Evolutionary conservation across 148 eudicot species (phyloP).

Genomic region (Vaccinium corymbosum): DNA sequence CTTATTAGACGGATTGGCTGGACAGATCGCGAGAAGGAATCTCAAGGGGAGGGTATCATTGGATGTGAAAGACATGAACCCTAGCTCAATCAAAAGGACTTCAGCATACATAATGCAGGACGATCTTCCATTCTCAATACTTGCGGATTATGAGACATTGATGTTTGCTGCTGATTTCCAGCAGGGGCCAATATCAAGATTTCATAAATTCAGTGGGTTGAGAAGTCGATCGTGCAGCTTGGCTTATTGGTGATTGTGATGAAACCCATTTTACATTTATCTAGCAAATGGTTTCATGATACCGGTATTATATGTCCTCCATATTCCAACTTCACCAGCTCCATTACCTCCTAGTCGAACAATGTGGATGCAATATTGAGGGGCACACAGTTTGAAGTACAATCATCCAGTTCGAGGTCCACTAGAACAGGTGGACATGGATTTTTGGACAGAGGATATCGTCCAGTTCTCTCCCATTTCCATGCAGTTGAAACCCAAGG

Average conservation of each 20-base stretch:
- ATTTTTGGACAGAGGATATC: too few relatives aligned
- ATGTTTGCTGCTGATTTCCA: constrained; percentile 53
- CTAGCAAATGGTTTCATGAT: neutral
- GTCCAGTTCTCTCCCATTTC: too few relatives aligned
- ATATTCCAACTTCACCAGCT: neutral
- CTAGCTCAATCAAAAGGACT: constrained; percentile 42
- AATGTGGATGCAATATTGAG: neutral
- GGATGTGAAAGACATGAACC: constrained; percentile 36
- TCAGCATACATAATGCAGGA: constrained; percentile 49
- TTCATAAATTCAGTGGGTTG: constrained; percentile 40
- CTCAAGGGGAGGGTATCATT: constrained; percentile 32
- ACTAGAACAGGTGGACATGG: too few relatives aligned
- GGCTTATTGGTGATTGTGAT: constrained; percentile 33
- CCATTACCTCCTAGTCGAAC: neutral
- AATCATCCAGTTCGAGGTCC: too few relatives aligned
- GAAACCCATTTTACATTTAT: neutral
- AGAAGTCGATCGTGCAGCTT: constrained; percentile 42
- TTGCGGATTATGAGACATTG: constrained; percentile 33
- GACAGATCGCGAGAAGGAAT: constrained; percentile 43
- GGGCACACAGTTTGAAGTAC: neutral
- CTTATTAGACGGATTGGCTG: constrained; percentile 39
- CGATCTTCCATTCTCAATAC: too few relatives aligned
- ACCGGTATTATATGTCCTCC: neutral
- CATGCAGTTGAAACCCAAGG: too few relatives aligned
- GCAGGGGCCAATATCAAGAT: constrained; percentile 29